These are phyloP conservation scores for Fraxinus sp. DNA, from an alignment of 305 asterid genomes.

Conservation along the genomic window DNA sequence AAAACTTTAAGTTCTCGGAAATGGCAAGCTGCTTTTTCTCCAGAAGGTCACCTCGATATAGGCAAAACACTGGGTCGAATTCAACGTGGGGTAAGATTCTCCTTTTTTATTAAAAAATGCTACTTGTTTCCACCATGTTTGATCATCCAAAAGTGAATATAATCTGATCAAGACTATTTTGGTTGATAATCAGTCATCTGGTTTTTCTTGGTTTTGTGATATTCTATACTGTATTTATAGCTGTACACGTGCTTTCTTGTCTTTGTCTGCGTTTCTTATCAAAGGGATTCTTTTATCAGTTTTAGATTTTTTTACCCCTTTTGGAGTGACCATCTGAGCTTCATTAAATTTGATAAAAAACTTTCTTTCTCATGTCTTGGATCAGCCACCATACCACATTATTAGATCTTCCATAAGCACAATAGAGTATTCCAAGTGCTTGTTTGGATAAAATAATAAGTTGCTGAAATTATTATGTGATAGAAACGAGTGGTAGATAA, in stretches of 20 bases:
- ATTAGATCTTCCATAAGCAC: conserved; percentile 7
- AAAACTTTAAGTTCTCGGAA: conserved; percentile 78
- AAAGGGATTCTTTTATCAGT: neutral
- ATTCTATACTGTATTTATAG: neutral
- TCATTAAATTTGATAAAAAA: conserved; percentile 5
- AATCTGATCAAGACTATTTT: neutral
- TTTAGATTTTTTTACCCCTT: conserved; percentile 13
- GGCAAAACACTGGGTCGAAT: conserved; percentile 77
- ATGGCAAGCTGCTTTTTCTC: conserved; percentile 74
- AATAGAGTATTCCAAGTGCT: neutral
- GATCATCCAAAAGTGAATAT: conserved; percentile 12
- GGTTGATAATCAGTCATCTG: neutral
- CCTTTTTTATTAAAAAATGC: conserved; percentile 18
- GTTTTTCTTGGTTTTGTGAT: conserved; percentile 15
- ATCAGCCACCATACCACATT: neutral
- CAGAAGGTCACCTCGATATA: conserved; percentile 76
- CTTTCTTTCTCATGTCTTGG: neutral
- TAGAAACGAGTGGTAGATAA: neutral
- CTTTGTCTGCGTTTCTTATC: conserved; percentile 17
- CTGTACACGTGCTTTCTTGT: neutral
- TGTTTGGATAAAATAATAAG: neutral
- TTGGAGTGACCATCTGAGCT: neutral
- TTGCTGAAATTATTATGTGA: neutral
- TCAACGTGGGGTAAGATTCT: conserved; percentile 75
- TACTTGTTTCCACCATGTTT: conserved; percentile 17